Base-by-base conservation (phyloP, 345 rosid species). In the Hypericum perforatum region DNA sequence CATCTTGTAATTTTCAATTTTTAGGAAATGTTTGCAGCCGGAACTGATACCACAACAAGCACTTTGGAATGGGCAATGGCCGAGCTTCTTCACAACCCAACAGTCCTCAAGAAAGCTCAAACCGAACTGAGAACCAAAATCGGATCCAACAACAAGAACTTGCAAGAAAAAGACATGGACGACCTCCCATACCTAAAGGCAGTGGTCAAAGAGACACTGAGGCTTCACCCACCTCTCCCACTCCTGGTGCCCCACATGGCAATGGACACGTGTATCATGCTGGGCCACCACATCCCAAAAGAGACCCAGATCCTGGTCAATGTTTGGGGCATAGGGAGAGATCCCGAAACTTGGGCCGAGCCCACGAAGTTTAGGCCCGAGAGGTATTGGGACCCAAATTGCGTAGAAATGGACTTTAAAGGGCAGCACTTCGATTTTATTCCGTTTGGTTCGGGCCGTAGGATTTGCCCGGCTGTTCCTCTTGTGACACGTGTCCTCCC, bases 41-140 rank as follows among this genome's bases (percentile, higher is more conserved):
- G 92, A 39, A 89, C 89, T 3, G 97, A 89, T 61, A 89, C 97
- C 29, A 81, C 97, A 37, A 71, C 95, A 5, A 82, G 91, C 76
- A 85, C 92, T 0, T 64, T 89, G 48, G 95, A 85, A 62, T 89
- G 97, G 97, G 89, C 97, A 43, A 73, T 89, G 81, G 77, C 92
- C 0, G 97, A 85, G 58, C 92, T 89, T 11, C 64, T 86, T 10
- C 79, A 53, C 52, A 75, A 82, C 44, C 89, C 85, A 52, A 53
- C 39, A 39, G 39, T 40, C 3, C 63, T 85, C 9, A 13, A 49
- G 22, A 79, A 69, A 60, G 77, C 74, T 52, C 97, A 85, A 57
- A 54, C 63, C 0, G 91, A 85, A 64, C 57, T 89, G 5, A 68
- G 86, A 63, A 73, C 15, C 43, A 56, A 43, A 22, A 45, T 77